Conservation (phyloP, 177 flowering plant genomes). For the Vitis hybrid region DNA sequence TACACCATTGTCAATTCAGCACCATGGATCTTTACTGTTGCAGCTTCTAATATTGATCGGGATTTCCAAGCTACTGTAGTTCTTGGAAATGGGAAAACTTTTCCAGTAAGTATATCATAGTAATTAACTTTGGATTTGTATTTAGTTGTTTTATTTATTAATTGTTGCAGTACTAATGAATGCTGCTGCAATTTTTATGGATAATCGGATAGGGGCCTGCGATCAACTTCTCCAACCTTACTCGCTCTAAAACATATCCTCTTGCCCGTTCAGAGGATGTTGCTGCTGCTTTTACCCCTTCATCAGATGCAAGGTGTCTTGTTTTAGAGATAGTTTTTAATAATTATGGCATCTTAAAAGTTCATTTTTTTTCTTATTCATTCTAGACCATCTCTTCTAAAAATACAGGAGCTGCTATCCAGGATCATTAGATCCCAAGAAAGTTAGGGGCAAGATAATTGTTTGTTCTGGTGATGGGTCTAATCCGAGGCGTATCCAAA, state of each 20-base stretch:
- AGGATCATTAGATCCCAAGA: conserved; percentile 65
- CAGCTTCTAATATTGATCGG: conserved; percentile 76
- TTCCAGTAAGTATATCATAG: conserved; percentile 31
- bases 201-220: conserved; percentile 50
- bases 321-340: neutral
- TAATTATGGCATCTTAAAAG: neutral
- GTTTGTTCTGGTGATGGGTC: conserved; percentile 47
- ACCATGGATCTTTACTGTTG: conserved; percentile 85
- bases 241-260: conserved; percentile 42
- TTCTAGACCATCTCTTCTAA: neutral
- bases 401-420: conserved; percentile 71
- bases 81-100: conserved; percentile 60
- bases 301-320: conserved; percentile 65
- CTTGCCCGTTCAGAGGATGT: conserved; percentile 54
- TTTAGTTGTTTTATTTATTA: neutral
- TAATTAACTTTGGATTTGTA: neutral
- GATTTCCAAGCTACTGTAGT: conserved; percentile 51
- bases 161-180: too few relatives aligned
- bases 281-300: conserved; percentile 48
- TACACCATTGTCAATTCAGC: conserved; percentile 71
- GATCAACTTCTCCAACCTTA: conserved; percentile 69
- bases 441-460: conserved; percentile 61
- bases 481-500: conserved; percentile 48
- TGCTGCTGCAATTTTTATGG: too few relatives aligned
- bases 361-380: neutral